phyloP scores from a whole-genome alignment of 2,329 filamentous ascomycete genomes.

The Monilinia vaccinii-corymbosi region DNA sequence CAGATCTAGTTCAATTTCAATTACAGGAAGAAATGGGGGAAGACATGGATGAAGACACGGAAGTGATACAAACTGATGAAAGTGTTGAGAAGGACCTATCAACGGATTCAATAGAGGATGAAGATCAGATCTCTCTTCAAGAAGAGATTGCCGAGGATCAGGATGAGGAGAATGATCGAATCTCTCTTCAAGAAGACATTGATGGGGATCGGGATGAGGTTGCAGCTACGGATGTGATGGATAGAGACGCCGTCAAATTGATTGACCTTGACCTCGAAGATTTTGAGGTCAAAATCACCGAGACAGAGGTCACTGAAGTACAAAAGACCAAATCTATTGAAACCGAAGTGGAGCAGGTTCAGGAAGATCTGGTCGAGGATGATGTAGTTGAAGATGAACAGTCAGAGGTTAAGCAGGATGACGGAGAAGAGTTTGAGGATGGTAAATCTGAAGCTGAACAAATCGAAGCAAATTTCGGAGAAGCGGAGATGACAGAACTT shows the following conservation, averaged over 20 bases:
- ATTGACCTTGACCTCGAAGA: neutral
- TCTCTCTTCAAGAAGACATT: neutral
- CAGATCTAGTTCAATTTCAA: conserved; percentile 6
- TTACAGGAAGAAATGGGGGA: conserved; percentile 6
- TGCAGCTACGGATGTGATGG: neutral
- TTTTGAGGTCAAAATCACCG: neutral
- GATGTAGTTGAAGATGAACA: neutral
- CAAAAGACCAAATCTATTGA: neutral
- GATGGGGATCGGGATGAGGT: neutral
- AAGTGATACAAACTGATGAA: neutral
- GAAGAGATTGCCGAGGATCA: neutral
- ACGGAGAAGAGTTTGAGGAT: neutral
- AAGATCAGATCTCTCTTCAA: neutral
- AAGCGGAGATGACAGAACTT: conserved; percentile 1
- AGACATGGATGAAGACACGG: neutral
- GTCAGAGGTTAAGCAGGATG: neutral
- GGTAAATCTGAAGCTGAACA: neutral
- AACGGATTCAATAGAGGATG: neutral
- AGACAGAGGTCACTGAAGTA: neutral
- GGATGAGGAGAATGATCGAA: neutral
- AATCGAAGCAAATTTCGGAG: neutral
- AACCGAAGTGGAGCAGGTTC: neutral
- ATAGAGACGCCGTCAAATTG: neutral
- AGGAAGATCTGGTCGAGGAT: neutral
- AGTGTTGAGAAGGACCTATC: neutral